Evolutionary conservation across 2,329 filamentous ascomycete genomes (phyloP).

Genomic region (Mycocentrospora acerina): DNA sequence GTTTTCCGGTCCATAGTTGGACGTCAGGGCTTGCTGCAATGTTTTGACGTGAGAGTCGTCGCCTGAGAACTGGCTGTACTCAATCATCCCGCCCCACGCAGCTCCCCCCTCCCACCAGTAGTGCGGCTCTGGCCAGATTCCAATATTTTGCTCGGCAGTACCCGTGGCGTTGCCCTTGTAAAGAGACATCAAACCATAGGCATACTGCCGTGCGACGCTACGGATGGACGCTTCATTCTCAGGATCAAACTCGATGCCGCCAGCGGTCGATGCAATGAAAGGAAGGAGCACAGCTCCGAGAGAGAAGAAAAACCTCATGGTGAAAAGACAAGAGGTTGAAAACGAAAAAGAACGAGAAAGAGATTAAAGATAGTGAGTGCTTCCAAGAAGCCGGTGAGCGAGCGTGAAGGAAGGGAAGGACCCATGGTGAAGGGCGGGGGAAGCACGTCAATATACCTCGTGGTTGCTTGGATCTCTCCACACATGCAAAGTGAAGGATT

Average conservation of each 20-base stretch:
- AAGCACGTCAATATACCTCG: slow-evolving; percentile 9
- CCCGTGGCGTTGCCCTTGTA: slow-evolving; percentile 34
- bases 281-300: slow-evolving; percentile 40
- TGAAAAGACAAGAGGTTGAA: slow-evolving; percentile 17
- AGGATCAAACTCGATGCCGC: slow-evolving; percentile 33
- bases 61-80: slow-evolving; percentile 51
- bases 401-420: slow-evolving; percentile 13
- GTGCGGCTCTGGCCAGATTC: slow-evolving; percentile 46
- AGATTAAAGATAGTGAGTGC: slow-evolving; percentile 27
- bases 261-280: slow-evolving; percentile 27
- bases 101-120: slow-evolving; percentile 53
- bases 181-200: slow-evolving; percentile 38
- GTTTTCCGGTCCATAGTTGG: slow-evolving; percentile 45
- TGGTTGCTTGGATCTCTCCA: neutral
- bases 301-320: slow-evolving; percentile 35
- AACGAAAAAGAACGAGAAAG: slow-evolving; percentile 16
- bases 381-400: slow-evolving; percentile 21
- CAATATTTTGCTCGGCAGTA: slow-evolving; percentile 31
- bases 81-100: slow-evolving; percentile 42
- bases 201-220: slow-evolving; percentile 30
- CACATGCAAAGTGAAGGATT: slow-evolving; percentile 3
- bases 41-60: slow-evolving; percentile 47
- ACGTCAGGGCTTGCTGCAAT: slow-evolving; percentile 46
- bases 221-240: slow-evolving; percentile 38
- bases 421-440: slow-evolving; percentile 18